phyloP scores from a whole-genome alignment of 2,329 filamentous ascomycete genomes.

The Monosporascus sp. region DNA sequence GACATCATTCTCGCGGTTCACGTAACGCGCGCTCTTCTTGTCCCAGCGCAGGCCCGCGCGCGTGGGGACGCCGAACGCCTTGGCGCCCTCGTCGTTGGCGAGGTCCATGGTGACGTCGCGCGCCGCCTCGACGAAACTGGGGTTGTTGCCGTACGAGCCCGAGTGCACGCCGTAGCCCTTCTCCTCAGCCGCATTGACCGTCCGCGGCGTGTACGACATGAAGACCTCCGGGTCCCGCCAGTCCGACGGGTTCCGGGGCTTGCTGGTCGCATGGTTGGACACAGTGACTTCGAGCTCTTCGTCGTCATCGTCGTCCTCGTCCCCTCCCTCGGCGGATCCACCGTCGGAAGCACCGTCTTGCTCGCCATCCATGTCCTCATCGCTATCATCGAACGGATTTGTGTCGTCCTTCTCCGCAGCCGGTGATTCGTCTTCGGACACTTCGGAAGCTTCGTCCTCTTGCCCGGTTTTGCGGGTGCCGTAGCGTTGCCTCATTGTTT shows the following conservation, averaged over 20 bases:
- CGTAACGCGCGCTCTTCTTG: slow-evolving; percentile 94
- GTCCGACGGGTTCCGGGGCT: slow-evolving; percentile 45
- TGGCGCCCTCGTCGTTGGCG: slow-evolving; percentile 77
- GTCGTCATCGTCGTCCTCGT: slow-evolving; percentile 45
- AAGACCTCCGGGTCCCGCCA: slow-evolving; percentile 87
- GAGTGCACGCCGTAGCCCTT: slow-evolving; percentile 90
- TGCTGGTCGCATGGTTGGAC: slow-evolving; percentile 52
- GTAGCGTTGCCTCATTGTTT: slow-evolving; percentile 64
- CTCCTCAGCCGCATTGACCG: slow-evolving; percentile 78
- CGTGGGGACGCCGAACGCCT: slow-evolving; percentile 72
- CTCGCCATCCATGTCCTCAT: slow-evolving; percentile 25
- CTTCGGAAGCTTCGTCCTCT: slow-evolving; percentile 35
- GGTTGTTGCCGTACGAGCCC: slow-evolving; percentile 50
- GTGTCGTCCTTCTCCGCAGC: slow-evolving; percentile 8
- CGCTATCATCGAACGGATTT: slow-evolving; percentile 20
- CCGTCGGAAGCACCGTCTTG: slow-evolving; percentile 28
- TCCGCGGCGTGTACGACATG: slow-evolving; percentile 91
- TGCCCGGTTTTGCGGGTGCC: slow-evolving; percentile 49
- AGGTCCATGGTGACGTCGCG: slow-evolving; percentile 88
- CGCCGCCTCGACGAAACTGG: slow-evolving; percentile 85
- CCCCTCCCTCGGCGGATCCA: slow-evolving; percentile 31
- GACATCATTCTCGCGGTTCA: slow-evolving; percentile 85
- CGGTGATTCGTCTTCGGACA: slow-evolving; percentile 19
- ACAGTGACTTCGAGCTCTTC: slow-evolving; percentile 70
- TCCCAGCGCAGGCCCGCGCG: slow-evolving; percentile 87